Evolutionary conservation across 2,329 filamentous ascomycete genomes (phyloP), one percentile per base, ranked within the genome.

Genomic region (Trichothecium roseum): DNA sequence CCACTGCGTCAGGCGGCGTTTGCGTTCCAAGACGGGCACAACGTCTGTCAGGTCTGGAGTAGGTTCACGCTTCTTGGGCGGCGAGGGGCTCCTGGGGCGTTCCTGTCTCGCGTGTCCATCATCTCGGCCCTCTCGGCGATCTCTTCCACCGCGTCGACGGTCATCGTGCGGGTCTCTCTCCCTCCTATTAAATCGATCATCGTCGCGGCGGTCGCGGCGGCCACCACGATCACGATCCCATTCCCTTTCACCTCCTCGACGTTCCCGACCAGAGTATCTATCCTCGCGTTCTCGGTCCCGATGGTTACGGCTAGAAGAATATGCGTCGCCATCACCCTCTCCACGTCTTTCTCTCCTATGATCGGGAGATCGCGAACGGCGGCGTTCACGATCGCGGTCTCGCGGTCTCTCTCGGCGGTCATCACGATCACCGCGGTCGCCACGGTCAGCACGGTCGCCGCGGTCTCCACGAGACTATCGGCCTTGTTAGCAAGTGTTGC

Each of bases 1-100:
- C 91, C 91, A 99, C 60, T 98, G 93, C 26, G 88, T 96, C 68
- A 98, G 67, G 40, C 91, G 82, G 48, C 93, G 81, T 68, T 88
- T 91, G 50, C 89, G 81, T 52, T 89, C 81, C 43, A 87, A 66
- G 40, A 99, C 70, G 4, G 86, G 75, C n/a, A 82, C 68, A 40
- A 93, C 67, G 51, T 93, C 78, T 40, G 88, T 93, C 54, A 99
- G 68, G 57, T 99, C 93, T 26, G 91, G 93, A 1, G 91, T 98
- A 7, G 91, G 86, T 60, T 98, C 91, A 57, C 85, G 82, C 65
- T 89, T 91, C 68, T 93, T 93, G 8, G 79, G 78, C 27, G 87
- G 84, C 30, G 81, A 83, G 14, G 81, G 76, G 51, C 84, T 94
- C 47, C 84, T 79, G 49, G 77, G 80, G 49, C 69, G 64, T 46